A percentile compares a stretch with the other conserved stretches of the same genome.
phyloP scores from a whole-genome alignment of 495 filamentous ascomycete genomes.

The Staphylotrichum tortipilum region DNA sequence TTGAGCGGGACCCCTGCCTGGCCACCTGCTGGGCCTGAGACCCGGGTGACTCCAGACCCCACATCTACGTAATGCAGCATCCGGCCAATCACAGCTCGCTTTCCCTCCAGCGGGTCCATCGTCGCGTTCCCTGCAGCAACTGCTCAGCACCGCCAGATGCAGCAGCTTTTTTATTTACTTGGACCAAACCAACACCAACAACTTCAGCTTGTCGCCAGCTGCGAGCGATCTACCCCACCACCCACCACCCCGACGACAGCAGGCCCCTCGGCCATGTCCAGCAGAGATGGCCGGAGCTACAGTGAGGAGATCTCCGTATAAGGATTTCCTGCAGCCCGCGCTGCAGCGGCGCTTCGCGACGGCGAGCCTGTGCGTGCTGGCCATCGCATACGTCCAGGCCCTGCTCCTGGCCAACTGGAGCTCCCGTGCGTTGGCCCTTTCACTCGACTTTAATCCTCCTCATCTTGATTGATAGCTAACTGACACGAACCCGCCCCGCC shows the following conservation, averaged over 20 bases:
- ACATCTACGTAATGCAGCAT: conserved; percentile 1
- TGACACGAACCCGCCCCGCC: no score
- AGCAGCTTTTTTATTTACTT: conserved; percentile 11
- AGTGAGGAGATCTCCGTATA: conserved; percentile 50
- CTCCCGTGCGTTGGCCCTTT: conserved; percentile 51
- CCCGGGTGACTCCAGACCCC: background rate
- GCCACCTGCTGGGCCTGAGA: background rate
- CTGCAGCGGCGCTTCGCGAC: conserved; percentile 78
- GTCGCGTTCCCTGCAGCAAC: background rate
- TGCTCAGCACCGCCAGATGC: background rate
- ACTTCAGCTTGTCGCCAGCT: no score
- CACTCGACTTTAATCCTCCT: conserved; percentile 11
- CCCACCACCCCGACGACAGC: background rate
- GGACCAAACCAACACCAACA: background rate
- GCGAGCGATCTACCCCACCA: background rate
- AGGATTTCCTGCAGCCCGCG: conserved; percentile 83
- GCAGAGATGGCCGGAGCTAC: conserved; percentile 34
- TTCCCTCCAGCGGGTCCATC: background rate
- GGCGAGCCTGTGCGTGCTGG: conserved; percentile 56
- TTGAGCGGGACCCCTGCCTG: background rate
- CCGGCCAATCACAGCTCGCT: conserved; percentile 1
- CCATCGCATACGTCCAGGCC: conserved; percentile 66
- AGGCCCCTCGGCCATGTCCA: conserved; percentile 25
- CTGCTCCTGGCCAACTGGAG: conserved; percentile 61
- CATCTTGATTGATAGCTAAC: no score